Evolutionary conservation across 1,284 basidiomycete species (phyloP).

Genomic region (Rhodotorula sp.): DNA sequence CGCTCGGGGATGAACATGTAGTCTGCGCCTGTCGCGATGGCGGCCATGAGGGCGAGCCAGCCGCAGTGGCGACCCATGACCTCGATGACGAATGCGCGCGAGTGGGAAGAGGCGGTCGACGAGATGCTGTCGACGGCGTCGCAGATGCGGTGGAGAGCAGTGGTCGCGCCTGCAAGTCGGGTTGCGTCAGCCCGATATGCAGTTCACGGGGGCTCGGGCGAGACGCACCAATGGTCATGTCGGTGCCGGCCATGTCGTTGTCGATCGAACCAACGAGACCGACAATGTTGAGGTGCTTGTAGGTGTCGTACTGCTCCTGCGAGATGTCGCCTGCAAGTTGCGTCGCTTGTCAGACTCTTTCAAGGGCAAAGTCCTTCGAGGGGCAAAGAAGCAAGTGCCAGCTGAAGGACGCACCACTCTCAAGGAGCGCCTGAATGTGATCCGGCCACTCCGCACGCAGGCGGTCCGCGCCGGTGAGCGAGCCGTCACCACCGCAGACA

Average conservation of each 20-base stretch:
- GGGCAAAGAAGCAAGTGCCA: not conserved
- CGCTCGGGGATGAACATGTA: constrained; percentile 96
- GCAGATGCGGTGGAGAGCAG: constrained; percentile 93
- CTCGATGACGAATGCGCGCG: constrained; percentile 95
- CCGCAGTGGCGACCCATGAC: constrained; percentile 99
- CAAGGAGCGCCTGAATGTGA: constrained; percentile 69
- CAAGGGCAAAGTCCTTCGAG: too few species aligned
- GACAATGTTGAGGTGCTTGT: constrained; percentile 88
- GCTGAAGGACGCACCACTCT: constrained; percentile 56
- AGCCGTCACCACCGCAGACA: constrained; percentile 96
- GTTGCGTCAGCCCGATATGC: too few species aligned
- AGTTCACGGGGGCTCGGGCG: not conserved
- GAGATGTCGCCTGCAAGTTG: constrained; percentile 63
- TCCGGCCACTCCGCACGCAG: constrained; percentile 92
- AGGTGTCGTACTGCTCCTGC: constrained; percentile 66
- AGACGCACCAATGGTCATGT: constrained; percentile 76
- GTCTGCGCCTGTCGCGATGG: constrained; percentile 91
- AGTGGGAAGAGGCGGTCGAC: constrained; percentile 92
- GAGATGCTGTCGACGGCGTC: constrained; percentile 98
- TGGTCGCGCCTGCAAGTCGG: constrained; percentile 65
- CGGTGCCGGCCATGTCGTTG: constrained; percentile 98
- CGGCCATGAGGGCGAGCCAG: constrained; percentile 92
- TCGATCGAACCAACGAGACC: constrained; percentile 98
- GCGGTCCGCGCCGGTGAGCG: constrained; percentile 90
- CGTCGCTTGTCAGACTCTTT: not conserved